Conservation (phyloP, 192 early-diverging fungal genomes). For the Coemansia sp. region DNA sequence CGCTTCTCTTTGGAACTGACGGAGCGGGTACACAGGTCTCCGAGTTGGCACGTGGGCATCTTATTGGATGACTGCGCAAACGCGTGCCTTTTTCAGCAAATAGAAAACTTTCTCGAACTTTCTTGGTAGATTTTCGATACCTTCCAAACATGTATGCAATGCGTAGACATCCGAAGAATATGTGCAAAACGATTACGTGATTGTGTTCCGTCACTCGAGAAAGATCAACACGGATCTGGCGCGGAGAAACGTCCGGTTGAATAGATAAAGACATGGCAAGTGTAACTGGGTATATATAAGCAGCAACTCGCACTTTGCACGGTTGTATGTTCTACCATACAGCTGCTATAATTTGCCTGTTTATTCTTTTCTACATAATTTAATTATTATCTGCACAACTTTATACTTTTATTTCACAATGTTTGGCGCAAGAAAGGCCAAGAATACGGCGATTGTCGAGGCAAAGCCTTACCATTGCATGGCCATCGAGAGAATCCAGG, state of each 20-base stretch:
- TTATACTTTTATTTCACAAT: slow-evolving; percentile 2
- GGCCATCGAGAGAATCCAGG: slow-evolving; percentile 12
- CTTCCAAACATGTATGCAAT: background rate
- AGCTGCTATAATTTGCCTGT: background rate
- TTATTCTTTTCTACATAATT: slow-evolving; percentile 3
- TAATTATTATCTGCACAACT: background rate
- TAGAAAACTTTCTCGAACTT: background rate
- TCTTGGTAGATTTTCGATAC: background rate
- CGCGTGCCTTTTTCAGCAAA: background rate
- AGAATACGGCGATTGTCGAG: slow-evolving; percentile 1
- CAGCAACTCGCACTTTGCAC: background rate
- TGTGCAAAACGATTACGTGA: slow-evolving; percentile 2
- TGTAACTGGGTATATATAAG: background rate
- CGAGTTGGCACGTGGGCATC: slow-evolving; percentile 1
- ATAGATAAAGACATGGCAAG: background rate
- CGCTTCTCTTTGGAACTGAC: background rate
- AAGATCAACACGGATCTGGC: background rate
- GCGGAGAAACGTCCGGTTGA: background rate
- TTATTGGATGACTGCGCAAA: background rate
- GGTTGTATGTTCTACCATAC: background rate
- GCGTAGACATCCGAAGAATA: background rate
- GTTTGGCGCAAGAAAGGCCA: slow-evolving; percentile 11
- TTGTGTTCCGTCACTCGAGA: background rate
- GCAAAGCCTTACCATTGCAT: slow-evolving; percentile 50
- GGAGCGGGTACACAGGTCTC: background rate